Percentiles rank a stretch among this genome's conserved stretches.
phyloP scores from a whole-genome alignment of 495 filamentous ascomycete genomes.

The Penicillium egyptiacum region DNA sequence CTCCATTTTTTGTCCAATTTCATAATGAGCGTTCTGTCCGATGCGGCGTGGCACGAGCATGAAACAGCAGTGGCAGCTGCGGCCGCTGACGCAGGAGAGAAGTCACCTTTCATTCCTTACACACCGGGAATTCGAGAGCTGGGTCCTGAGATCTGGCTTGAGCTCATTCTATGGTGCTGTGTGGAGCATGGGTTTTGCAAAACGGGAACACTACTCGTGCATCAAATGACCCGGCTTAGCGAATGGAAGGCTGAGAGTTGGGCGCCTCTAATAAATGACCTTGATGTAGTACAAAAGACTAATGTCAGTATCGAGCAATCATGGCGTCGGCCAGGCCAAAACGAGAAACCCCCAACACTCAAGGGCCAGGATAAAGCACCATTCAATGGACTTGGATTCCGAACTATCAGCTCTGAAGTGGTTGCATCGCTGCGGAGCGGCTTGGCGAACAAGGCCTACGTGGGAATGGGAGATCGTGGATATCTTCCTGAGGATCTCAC shows the following conservation, averaged over 20 bases:
- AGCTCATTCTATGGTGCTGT: slow-evolving; percentile 67
- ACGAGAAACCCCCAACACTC: slow-evolving; percentile 9
- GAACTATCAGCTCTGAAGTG: slow-evolving; percentile 60
- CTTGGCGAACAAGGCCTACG: slow-evolving; percentile 43
- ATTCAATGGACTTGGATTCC: slow-evolving; percentile 46
- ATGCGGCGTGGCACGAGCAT: slow-evolving; percentile 59
- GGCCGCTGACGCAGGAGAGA: slow-evolving; percentile 47
- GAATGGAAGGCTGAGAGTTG: slow-evolving; percentile 45
- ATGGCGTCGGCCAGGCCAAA: slow-evolving; percentile 36
- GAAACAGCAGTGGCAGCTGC: slow-evolving; percentile 45
- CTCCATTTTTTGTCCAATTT: slow-evolving; percentile 56
- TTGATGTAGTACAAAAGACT: slow-evolving; percentile 32
- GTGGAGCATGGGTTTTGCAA: slow-evolving; percentile 58
- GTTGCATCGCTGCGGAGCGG: slow-evolving; percentile 53
- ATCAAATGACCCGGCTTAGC: slow-evolving; percentile 36
- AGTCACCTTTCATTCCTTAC: slow-evolving; percentile 52
- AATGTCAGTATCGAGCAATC: slow-evolving; percentile 37
- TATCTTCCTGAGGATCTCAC: slow-evolving; percentile 26
- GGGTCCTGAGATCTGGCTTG: slow-evolving; percentile 62
- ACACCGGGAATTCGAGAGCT: slow-evolving; percentile 53
- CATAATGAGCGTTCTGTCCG: slow-evolving; percentile 62
- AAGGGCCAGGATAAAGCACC: slow-evolving; percentile 25
- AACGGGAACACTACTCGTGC: slow-evolving; percentile 53
- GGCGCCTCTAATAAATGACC: slow-evolving; percentile 32
- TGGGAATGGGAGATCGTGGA: slow-evolving; percentile 32